Evolutionary conservation across 2,329 filamentous ascomycete genomes (phyloP).

Genomic region (Exophiala bonariae): DNA sequence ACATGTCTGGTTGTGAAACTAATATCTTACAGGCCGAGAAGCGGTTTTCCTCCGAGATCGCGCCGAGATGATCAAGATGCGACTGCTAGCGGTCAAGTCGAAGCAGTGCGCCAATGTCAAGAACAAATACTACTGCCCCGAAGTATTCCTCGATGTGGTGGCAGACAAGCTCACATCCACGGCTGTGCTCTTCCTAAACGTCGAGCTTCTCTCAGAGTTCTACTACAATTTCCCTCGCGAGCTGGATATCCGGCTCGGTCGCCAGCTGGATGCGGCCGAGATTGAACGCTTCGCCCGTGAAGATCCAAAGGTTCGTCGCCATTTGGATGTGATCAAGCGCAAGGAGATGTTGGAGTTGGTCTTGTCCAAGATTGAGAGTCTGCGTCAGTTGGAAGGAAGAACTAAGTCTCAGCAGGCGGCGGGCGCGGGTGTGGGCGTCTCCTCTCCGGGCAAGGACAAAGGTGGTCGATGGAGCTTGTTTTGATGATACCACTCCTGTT

Average conservation of each 20-base stretch:
- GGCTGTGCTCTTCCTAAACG: slow-evolving; percentile 94
- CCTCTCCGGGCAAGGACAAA: slow-evolving; percentile 35
- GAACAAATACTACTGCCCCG: slow-evolving; percentile 96
- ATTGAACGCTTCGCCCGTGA: slow-evolving; percentile 90
- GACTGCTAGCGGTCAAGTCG: slow-evolving; percentile 81
- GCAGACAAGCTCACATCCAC: slow-evolving; percentile 93
- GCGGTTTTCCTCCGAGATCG: slow-evolving; percentile 92
- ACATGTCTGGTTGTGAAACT: slow-evolving; percentile 9
- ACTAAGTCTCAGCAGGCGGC: slow-evolving; percentile 56
- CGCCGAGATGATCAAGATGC: slow-evolving; percentile 85
- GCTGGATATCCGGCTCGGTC: slow-evolving; percentile 80
- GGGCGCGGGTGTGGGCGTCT: slow-evolving; percentile 26
- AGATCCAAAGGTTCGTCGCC: slow-evolving; percentile 83
- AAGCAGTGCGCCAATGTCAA: slow-evolving; percentile 80
- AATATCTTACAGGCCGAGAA: slow-evolving; percentile 68
- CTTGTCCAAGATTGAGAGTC: slow-evolving; percentile 89
- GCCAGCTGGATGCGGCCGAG: slow-evolving; percentile 74
- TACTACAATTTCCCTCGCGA: slow-evolving; percentile 97
- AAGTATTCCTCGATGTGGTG: slow-evolving; percentile 96
- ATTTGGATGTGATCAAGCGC: slow-evolving; percentile 86
- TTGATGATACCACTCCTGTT: slow-evolving; percentile 28
- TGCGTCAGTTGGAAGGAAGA: slow-evolving; percentile 78
- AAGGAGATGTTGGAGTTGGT: slow-evolving; percentile 94
- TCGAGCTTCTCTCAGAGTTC: slow-evolving; percentile 93
- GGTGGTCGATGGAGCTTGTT: slow-evolving; percentile 46